phyloP scores from a whole-genome alignment of 2,329 filamentous ascomycete species.

The Cladosporium sp. region DNA sequence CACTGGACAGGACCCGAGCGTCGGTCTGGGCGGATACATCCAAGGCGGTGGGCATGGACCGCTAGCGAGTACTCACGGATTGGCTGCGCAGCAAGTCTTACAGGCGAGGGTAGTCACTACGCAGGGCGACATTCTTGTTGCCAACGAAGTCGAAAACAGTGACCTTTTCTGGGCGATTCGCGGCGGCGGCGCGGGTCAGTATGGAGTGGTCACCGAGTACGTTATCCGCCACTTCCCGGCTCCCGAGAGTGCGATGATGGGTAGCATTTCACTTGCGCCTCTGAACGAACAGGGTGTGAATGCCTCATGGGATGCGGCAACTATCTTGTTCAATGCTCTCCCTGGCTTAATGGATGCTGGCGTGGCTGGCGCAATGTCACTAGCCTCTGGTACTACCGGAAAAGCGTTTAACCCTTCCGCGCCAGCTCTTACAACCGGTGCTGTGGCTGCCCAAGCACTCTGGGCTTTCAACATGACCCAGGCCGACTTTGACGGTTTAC shows the following conservation, averaged over 20 bases:
- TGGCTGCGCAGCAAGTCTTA: conserved; percentile 26
- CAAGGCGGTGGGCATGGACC: conserved; percentile 26
- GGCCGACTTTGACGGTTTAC: conserved; percentile 24
- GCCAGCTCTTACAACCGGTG: conserved; percentile 34
- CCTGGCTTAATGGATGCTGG: conserved; percentile 39
- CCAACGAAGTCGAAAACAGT: conserved; percentile 23
- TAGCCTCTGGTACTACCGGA: conserved; percentile 22
- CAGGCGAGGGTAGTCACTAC: conserved; percentile 23
- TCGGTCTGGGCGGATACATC: conserved; percentile 25
- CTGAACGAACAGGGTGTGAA: conserved; percentile 35
- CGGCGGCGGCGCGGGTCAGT: conserved; percentile 23
- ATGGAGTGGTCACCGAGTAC: conserved; percentile 22
- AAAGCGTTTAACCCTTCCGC: conserved; percentile 40
- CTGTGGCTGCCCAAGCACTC: conserved; percentile 34
- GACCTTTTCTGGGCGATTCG: conserved; percentile 29
- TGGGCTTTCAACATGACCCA: conserved; percentile 35
- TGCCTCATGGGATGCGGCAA: conserved; percentile 39
- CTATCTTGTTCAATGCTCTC: conserved; percentile 32
- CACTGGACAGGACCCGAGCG: conserved; percentile 25
- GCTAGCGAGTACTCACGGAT: conserved; percentile 21
- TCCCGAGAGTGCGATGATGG: conserved; percentile 23
- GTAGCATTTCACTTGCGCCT: conserved; percentile 25
- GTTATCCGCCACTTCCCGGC: conserved; percentile 33
- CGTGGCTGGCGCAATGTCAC: conserved; percentile 31
- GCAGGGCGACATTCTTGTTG: conserved; percentile 22